Evolutionary conservation across 78 protist genomes (phyloP).

Genomic region (Thecamonas trahens): DNA sequence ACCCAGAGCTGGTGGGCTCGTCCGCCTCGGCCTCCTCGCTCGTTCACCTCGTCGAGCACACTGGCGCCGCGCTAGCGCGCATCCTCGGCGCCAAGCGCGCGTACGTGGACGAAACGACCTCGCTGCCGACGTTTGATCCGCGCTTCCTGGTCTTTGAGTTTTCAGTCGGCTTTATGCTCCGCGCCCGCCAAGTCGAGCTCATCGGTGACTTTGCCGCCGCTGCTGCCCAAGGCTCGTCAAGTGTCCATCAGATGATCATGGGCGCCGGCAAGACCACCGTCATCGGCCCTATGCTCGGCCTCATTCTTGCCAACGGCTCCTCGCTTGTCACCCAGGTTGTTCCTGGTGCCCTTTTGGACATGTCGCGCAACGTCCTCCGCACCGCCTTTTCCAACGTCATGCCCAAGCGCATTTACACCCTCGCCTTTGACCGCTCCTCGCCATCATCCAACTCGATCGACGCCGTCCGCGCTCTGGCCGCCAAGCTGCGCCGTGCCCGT

Average conservation of each 20-base stretch:
- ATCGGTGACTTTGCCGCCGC: conserved; percentile 5
- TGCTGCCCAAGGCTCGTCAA: not conserved
- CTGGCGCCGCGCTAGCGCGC: conserved; percentile 15
- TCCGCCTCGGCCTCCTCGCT: no score
- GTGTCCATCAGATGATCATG: conserved; percentile 68
- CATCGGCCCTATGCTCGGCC: conserved; percentile 54
- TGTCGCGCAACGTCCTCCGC: conserved; percentile 44
- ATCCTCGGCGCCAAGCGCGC: not conserved
- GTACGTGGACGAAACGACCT: not conserved
- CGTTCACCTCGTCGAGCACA: conserved; percentile 10
- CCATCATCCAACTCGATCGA: no score
- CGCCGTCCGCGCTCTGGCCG: not conserved
- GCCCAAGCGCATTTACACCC: conserved; percentile 48
- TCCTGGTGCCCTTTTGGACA: conserved; percentile 52
- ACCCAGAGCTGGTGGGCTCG: no score
- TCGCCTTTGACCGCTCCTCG: conserved; percentile 39
- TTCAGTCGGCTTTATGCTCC: conserved; percentile 24
- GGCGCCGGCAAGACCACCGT: conserved; percentile 80
- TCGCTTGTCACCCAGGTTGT: conserved; percentile 51
- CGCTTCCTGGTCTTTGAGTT: conserved; percentile 58
- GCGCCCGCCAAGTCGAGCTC: conserved; percentile 53
- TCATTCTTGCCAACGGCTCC: conserved; percentile 49
- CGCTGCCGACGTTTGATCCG: conserved; percentile 50
- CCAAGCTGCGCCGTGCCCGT: conserved; percentile 11
- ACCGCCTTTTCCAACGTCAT: conserved; percentile 43